phyloP scores from a whole-genome alignment of 1,284 basidiomycete genomes.

The Malassezia yamatoensis region DNA sequence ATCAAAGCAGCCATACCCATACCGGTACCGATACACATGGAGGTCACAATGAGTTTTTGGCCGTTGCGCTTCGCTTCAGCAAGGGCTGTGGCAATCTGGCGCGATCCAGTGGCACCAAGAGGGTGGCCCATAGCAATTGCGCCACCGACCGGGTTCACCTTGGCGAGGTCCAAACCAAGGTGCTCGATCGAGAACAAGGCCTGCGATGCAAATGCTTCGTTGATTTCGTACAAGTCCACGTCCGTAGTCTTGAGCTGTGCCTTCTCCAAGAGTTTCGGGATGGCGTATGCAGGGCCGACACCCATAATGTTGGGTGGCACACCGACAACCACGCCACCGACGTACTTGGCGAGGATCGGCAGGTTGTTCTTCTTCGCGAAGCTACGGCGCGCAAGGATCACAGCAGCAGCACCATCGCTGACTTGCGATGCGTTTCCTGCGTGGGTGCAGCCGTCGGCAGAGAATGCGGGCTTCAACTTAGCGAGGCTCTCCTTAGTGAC shows the following conservation, averaged over 20 bases:
- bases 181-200: conserved; percentile 55
- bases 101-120: conserved; percentile 59
- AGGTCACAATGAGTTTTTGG: conserved; percentile 56
- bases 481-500: conserved; percentile 74
- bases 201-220: conserved; percentile 51
- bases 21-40: conserved; percentile 76
- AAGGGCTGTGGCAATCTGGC: conserved; percentile 75
- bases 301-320: conserved; percentile 48
- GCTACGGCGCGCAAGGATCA: conserved; percentile 74
- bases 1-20: conserved; percentile 78
- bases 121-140: conserved; percentile 51
- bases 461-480: conserved; percentile 90
- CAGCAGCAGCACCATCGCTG: conserved; percentile 93
- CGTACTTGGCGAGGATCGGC: conserved; percentile 84
- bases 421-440: conserved; percentile 87
- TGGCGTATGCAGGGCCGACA: conserved; percentile 46
- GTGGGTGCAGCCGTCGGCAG: conserved; percentile 77
- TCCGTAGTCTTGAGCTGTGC: conserved; percentile 36
- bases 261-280: conserved; percentile 40
- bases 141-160: conserved; percentile 51
- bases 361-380: conserved; percentile 78
- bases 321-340: conserved; percentile 64
- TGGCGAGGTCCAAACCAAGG: conserved; percentile 49
- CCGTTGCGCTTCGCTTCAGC: conserved; percentile 63
- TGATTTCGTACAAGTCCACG: conserved; percentile 45